A percentile compares a stretch with the other conserved stretches of the same genome.
These are phyloP conservation scores for Alloteropsis angusta DNA, from an alignment of 202 grass and related monocot species.

Conservation along the genomic window DNA sequence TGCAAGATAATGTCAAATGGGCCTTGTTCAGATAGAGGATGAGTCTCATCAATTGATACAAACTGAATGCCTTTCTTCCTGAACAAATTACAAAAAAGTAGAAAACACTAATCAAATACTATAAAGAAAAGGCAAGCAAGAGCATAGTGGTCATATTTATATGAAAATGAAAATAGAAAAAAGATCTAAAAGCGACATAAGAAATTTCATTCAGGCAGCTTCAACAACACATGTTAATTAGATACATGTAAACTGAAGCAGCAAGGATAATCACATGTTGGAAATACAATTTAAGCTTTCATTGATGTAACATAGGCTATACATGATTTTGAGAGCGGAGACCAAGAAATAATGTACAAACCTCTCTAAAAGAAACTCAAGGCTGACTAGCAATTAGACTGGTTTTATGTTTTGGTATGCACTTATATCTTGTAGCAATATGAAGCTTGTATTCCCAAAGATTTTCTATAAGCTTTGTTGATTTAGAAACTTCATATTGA, in stretches of 20 bases:
- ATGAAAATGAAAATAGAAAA: neutral
- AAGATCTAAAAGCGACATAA: neutral
- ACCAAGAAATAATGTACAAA: neutral
- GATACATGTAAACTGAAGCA: neutral
- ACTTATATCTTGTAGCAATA: neutral
- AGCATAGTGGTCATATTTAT: neutral
- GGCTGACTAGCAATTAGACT: neutral
- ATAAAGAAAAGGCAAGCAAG: neutral
- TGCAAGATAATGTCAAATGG: conserved; percentile 83
- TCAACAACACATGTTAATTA: neutral
- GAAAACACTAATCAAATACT: neutral
- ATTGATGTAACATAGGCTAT: neutral
- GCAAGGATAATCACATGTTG: neutral
- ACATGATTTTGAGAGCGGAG: neutral
- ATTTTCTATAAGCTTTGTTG: neutral
- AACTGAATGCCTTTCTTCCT: conserved; percentile 85
- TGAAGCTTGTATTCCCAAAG: neutral
- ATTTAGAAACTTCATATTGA: neutral
- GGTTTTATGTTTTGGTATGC: no score
- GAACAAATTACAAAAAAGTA: neutral
- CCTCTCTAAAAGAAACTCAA: neutral
- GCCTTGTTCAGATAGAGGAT: conserved; percentile 64
- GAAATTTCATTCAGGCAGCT: neutral
- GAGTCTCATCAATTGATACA: conserved; percentile 48
- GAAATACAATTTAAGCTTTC: neutral